Base-by-base conservation (phyloP, 1,284 basidiomycete species). In the Tylopilus sp. region DNA sequence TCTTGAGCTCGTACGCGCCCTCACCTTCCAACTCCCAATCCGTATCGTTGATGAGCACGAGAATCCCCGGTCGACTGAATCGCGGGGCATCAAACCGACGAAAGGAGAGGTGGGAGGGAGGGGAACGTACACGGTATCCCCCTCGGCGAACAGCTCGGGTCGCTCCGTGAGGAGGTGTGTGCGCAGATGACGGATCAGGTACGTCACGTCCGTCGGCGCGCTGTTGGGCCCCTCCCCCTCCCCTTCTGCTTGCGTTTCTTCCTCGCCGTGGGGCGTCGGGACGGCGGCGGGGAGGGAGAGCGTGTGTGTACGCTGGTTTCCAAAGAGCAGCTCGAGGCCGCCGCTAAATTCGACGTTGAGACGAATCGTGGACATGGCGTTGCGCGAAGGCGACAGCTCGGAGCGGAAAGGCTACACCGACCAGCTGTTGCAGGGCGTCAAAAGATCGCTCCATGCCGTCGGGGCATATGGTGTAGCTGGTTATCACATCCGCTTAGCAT, bases 11-110 rank as follows among this genome's bases (percentile, higher is more conserved):
- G 66, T 96, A 98, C 28, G 89, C 85, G 20, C 91, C 85, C 69
- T 98, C 95, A 30, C 93, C 94, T 66, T 98, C 94, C 10, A 99
- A 77, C 66, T 98, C 95, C 95, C 95, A 99, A 64, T 99, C 95
- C 2, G 91, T 90, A 60, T 97, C 91, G 66, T 98, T 99, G 56
- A 99, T 84, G 28, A 99, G 75, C 0, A 98, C 94, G 5, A 99
- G 77, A 38, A 99, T 96, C 0, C 95, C 95, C 0, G 95, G 95
- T 12, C 95, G 92, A 15, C 94, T 97, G 33, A 17, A 29, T 24
- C 21, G n/a, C n/a, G n/a, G n/a, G n/a, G n/a, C n/a, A n/a, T n/a
- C n/a, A n/a, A n/a, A n/a, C n/a, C n/a, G n/a, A n/a, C n/a, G n/a
- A n/a, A n/a, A n/a, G n/a, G n/a, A 7, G 24, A 24, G 24, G 24